Conservation (phyloP, 805 yeast genomes). For the Ogataea parapolymorpha region DNA sequence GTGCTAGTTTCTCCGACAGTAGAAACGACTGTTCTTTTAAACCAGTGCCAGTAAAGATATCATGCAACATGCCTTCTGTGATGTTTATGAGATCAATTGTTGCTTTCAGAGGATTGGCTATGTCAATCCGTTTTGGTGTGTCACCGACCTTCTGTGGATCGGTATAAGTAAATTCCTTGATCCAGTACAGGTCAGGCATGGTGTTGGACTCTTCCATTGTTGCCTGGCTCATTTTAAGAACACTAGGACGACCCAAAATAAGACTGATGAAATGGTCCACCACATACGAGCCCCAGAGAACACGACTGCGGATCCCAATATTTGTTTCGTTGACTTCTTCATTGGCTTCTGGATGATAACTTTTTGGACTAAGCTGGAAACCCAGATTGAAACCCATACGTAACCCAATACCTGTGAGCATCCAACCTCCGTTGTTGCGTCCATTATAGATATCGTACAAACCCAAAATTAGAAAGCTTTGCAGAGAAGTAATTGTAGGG, state of each 20-base stretch:
- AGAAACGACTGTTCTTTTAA: constrained; percentile 3
- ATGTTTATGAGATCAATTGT: constrained; percentile 41
- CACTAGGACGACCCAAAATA: constrained; percentile 56
- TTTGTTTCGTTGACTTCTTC: constrained; percentile 46
- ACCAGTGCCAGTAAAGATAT: constrained; percentile 34
- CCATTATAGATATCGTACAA: constrained; percentile 63
- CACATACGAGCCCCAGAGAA: constrained; percentile 65
- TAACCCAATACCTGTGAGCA: constrained; percentile 58
- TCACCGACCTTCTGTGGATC: constrained; percentile 7
- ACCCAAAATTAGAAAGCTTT: constrained; percentile 55
- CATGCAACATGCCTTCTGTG: constrained; percentile 43
- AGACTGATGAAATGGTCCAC: constrained; percentile 63
- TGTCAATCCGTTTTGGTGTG: constrained; percentile 4
- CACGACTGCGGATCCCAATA: constrained; percentile 53
- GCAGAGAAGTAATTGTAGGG: constrained; percentile 52
- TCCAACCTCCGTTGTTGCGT: constrained; percentile 57
- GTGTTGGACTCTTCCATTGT: constrained; percentile 58
- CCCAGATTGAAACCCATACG: constrained; percentile 66
- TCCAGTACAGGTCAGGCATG: constrained; percentile 59
- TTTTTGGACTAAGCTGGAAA: constrained; percentile 57
- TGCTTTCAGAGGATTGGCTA: constrained; percentile 36
- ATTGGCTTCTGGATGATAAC: constrained; percentile 45
- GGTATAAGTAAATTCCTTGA: constrained; percentile 52
- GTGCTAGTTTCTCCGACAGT: constrained; percentile 1
- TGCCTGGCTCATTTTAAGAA: constrained; percentile 53